phyloP scores from a whole-genome alignment of 2,329 filamentous ascomycete species.

The Verticillium albo-atrum region DNA sequence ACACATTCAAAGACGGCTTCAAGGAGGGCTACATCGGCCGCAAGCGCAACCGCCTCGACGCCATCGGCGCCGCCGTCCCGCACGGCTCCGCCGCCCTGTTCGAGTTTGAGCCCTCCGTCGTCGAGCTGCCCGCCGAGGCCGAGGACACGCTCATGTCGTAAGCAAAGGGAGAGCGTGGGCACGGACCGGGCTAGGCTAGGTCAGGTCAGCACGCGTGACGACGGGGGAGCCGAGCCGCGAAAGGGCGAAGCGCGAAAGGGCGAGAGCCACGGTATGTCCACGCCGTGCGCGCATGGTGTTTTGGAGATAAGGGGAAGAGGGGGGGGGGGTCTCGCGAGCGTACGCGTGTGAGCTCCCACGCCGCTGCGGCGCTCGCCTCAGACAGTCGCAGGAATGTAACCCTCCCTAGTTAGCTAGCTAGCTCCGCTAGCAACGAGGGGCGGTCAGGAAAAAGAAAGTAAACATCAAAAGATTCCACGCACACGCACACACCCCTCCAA shows the following conservation, averaged over 20 bases:
- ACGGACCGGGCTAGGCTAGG: too few species aligned
- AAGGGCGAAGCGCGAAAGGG: neutral
- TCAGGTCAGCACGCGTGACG: too few species aligned
- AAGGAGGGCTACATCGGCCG: conserved; percentile 39
- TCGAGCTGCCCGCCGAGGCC: conserved; percentile 21
- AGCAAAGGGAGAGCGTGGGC: neutral
- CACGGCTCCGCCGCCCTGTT: conserved; percentile 16
- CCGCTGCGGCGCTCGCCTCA: neutral
- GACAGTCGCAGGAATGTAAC: neutral
- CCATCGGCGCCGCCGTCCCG: conserved; percentile 37
- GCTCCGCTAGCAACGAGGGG: too few species aligned
- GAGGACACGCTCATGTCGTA: neutral
- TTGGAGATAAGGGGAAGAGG: too few species aligned
- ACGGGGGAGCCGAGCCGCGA: neutral
- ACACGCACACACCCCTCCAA: too few species aligned
- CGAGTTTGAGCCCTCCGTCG: conserved; percentile 25
- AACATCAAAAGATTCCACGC: too few species aligned
- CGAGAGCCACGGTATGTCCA: neutral
- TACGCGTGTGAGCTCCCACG: too few species aligned
- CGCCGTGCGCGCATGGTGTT: too few species aligned
- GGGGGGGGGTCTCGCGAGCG: too few species aligned
- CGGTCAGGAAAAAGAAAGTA: too few species aligned
- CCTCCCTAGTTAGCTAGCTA: neutral
- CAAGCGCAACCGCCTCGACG: conserved; percentile 34
- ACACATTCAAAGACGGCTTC: conserved; percentile 30